phyloP scores from a whole-genome alignment of 106 monocot species.

The Acanthochlamys bracteata region DNA sequence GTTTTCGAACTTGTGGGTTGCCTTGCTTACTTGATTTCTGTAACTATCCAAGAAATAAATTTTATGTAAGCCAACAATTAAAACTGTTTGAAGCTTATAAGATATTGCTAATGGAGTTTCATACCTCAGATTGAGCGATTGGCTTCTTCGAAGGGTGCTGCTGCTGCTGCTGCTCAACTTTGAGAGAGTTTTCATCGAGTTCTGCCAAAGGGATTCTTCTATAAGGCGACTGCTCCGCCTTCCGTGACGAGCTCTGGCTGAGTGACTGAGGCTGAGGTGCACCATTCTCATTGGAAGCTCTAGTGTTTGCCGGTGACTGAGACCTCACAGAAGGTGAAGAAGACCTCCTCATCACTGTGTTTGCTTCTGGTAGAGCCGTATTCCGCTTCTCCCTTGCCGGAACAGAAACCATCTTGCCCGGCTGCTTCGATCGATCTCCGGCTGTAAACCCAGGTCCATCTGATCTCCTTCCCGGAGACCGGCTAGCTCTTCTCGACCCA shows the following conservation, averaged over 20 bases:
- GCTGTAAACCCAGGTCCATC: slow-evolving; percentile 11
- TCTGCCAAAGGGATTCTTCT: slow-evolving; percentile 80
- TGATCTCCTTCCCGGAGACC: slow-evolving; percentile 68
- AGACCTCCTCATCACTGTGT: slow-evolving; percentile 1
- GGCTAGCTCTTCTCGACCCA: slow-evolving; percentile 52
- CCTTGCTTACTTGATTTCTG: too few species aligned
- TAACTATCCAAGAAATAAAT: not conserved
- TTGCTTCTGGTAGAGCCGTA: not conserved
- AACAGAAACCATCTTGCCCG: slow-evolving; percentile 79
- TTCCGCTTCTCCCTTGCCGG: slow-evolving; percentile 58
- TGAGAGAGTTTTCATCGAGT: slow-evolving; percentile 51
- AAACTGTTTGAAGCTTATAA: too few species aligned
- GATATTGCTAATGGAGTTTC: not conserved
- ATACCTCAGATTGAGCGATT: slow-evolving; percentile 10
- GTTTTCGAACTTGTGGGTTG: too few species aligned
- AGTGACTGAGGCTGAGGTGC: slow-evolving; percentile 28
- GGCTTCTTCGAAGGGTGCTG: slow-evolving; percentile 5
- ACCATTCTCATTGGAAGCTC: slow-evolving; percentile 36
- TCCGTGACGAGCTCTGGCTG: slow-evolving; percentile 74
- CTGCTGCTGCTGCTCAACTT: slow-evolving; percentile 17
- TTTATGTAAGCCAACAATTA: too few species aligned
- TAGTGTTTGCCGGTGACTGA: slow-evolving; percentile 35
- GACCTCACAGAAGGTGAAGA: slow-evolving; percentile 16
- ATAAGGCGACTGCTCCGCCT: slow-evolving; percentile 72
- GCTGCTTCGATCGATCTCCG: slow-evolving; percentile 29